Percentiles rank a stretch among this genome's conserved stretches.
phyloP scores from a whole-genome alignment of 192 early-diverging fungal species.

The Coemansia sp. region DNA sequence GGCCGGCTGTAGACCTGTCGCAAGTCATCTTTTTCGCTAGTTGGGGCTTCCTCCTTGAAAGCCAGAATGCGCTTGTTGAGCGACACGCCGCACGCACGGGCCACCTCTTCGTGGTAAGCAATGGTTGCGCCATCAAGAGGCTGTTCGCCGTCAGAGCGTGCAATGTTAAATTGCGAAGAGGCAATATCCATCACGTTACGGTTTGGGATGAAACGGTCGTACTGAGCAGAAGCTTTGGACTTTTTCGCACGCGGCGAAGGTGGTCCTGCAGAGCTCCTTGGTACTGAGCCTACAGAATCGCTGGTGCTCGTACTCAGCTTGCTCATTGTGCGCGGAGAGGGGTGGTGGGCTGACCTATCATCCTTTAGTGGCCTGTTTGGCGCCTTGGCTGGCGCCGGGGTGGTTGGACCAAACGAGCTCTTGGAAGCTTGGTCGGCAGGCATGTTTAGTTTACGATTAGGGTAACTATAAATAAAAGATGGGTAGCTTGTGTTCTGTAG shows the following conservation, averaged over 20 bases:
- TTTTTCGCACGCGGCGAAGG: conserved; percentile 37
- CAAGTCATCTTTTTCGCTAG: conserved; percentile 56
- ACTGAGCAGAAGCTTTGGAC: conserved; percentile 46
- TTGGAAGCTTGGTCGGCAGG: conserved; percentile 15
- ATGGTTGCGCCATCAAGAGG: conserved; percentile 54
- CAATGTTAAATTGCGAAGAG: conserved; percentile 71
- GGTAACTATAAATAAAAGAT: neutral
- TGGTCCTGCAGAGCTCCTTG: conserved; percentile 8
- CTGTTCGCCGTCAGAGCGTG: conserved; percentile 42
- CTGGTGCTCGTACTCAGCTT: conserved; percentile 7
- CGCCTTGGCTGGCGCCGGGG: conserved; percentile 11
- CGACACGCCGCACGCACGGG: conserved; percentile 74
- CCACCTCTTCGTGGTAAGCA: conserved; percentile 78
- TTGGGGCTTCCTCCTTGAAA: conserved; percentile 79
- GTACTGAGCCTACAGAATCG: conserved; percentile 1
- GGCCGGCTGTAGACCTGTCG: conserved; percentile 57
- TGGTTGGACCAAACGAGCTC: conserved; percentile 13
- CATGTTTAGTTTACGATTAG: neutral
- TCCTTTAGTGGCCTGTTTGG: conserved; percentile 17
- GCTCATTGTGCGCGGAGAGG: conserved; percentile 32
- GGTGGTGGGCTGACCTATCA: conserved; percentile 20
- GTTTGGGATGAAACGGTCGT: conserved; percentile 90
- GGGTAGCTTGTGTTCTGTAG: neutral
- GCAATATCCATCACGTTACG: conserved; percentile 67
- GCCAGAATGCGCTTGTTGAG: conserved; percentile 78